Evolutionary conservation across 164 flowering plant species (phyloP).

Genomic region (Vitis cinerea): DNA sequence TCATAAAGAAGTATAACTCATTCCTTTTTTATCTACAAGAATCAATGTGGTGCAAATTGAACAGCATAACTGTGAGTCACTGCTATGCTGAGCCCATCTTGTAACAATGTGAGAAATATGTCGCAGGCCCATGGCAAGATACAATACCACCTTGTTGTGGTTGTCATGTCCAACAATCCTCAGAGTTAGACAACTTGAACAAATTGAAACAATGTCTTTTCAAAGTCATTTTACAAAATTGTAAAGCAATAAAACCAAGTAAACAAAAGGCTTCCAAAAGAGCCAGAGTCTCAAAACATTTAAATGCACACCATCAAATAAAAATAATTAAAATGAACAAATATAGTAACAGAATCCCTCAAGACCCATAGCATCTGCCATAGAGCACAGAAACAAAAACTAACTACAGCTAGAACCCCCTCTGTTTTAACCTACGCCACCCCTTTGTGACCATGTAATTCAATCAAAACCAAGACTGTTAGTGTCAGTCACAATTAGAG

Average conservation of each 20-base stretch:
- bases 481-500: too few species aligned
- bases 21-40: background rate
- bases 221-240: too few species aligned
- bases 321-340: background rate
- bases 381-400: background rate
- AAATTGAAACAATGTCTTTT: too few species aligned
- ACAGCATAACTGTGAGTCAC: background rate
- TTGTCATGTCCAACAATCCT: too few species aligned
- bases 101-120: background rate
- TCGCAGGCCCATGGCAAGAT: background rate
- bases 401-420: background rate
- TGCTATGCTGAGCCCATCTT: background rate
- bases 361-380: background rate
- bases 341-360: background rate
- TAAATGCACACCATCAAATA: background rate
- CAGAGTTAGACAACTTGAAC: too few species aligned
- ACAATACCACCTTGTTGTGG: background rate
- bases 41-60: background rate
- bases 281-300: too few species aligned
- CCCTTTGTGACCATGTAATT: background rate
- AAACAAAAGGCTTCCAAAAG: too few species aligned
- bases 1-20: background rate
- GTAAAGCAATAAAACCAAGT: too few species aligned
- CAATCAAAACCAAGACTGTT: too few species aligned
- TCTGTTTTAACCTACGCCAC: background rate